Percentiles rank a stretch among this genome's conserved stretches.
Evolutionary conservation across 768 basidiomycete genomes (phyloP).

Genomic region (Kwoniella dejecticola): DNA sequence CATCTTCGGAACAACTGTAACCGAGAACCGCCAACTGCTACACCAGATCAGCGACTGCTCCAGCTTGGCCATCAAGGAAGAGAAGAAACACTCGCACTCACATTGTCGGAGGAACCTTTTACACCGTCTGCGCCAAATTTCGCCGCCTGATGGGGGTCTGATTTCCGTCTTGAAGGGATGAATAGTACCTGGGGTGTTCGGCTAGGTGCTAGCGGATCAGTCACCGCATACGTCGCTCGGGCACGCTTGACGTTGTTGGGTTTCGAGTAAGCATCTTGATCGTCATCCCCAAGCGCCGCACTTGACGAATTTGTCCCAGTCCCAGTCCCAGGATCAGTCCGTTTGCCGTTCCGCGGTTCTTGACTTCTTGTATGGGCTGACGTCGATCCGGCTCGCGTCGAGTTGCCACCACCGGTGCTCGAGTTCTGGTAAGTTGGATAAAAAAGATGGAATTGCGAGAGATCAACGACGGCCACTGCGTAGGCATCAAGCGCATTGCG

Average conservation of each 20-base stretch:
- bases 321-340: not conserved
- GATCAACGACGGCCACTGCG: constrained; percentile 50
- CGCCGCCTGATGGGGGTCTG: constrained; percentile 2
- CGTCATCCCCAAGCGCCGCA: constrained; percentile 17
- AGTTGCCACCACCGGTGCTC: constrained; percentile 26
- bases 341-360: not conserved
- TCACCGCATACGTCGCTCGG: constrained; percentile 32
- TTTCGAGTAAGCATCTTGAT: constrained; percentile 32
- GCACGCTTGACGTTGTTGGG: constrained; percentile 23
- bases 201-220: constrained; percentile 35
- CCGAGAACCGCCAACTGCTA: constrained; percentile 48
- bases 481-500: constrained; percentile 43
- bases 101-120: constrained; percentile 2
- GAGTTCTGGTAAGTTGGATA: constrained; percentile 48
- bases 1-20: constrained; percentile 36
- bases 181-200: constrained; percentile 46
- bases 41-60: constrained; percentile 2
- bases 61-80: not conserved
- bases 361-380: constrained; percentile 12
- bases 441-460: constrained; percentile 52
- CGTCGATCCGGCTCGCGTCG: constrained; percentile 20
- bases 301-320: constrained; percentile 4
- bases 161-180: constrained; percentile 31
- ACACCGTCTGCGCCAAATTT: no score
- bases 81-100: constrained; percentile 7